Evolutionary conservation across 108 stramenopile genomes (phyloP).

Genomic region (Bacterosira constricta): DNA sequence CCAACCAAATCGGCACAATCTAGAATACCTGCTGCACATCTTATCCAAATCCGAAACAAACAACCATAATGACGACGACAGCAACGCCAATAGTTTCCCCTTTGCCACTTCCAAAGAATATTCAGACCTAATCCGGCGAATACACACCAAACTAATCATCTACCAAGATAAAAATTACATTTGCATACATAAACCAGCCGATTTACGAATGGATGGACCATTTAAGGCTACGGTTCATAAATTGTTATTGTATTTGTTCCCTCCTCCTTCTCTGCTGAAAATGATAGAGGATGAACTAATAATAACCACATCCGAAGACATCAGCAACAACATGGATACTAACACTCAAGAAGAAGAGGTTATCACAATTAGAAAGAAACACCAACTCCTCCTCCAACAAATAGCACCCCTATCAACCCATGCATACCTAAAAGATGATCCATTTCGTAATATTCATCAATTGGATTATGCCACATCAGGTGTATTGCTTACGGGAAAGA

Average conservation of each 20-base stretch:
- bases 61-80: conserved; percentile 8
- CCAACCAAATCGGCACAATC: conserved; percentile 39
- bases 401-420: conserved; percentile 48
- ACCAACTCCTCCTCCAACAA: conserved; percentile 29
- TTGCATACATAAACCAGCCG: conserved; percentile 83
- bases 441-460: conserved; percentile 84
- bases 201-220: conserved; percentile 88
- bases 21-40: conserved; percentile 60
- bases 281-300: too few species aligned
- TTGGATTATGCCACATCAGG: conserved; percentile 90
- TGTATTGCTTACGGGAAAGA: conserved; percentile 68
- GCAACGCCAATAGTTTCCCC: neutral
- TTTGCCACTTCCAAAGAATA: too few species aligned
- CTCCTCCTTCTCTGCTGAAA: conserved; percentile 60
- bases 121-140: conserved; percentile 7
- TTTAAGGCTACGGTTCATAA: conserved; percentile 79
- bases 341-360: too few species aligned
- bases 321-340: too few species aligned
- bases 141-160: conserved; percentile 36
- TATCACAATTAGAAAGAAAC: neutral
- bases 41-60: conserved; percentile 10
- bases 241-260: conserved; percentile 76
- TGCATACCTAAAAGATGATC: conserved; percentile 66
- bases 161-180: conserved; percentile 71
- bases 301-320: too few species aligned